Evolutionary conservation across 805 yeast genomes (phyloP), one percentile per base, ranked within the genome.

Genomic region (Yamadazyma insecticola): DNA sequence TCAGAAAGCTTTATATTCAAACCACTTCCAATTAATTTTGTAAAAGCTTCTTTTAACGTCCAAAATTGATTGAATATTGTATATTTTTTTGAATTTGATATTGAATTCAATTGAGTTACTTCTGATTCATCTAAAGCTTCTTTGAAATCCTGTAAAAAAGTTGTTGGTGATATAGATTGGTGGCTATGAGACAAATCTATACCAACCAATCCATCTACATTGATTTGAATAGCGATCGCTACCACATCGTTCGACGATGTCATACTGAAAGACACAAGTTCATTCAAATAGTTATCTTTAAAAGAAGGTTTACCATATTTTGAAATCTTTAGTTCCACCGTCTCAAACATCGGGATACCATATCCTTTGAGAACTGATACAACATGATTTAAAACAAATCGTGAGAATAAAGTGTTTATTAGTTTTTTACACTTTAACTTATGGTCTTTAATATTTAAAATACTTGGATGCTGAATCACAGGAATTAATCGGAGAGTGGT

Each of bases 1-100:
- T 33, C 33, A 3, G 41, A 13, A 13, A 55, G 32, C 17, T 55
- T 55, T 10, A 55, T 39, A 28, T 55, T 50, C 22, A 55, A 37
- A 2, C 95, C 94, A 12, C 67, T 54, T 0, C 94, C 95, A 2
- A 70, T 44, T 22, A 67, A 72, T 45, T 85, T 85, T 5, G 84
- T 70, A 46, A 75, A 81, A 13, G 86, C 76, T 50, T 85, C 95
- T 48, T 85, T 85, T 32, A 85, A 51, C 0, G 95, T 82, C 95
- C 95, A 85, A 21, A 70, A 64, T 23, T 74, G 75, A 13, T 81
- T 72, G 43, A 81, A 71, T 2, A 60, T 40, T 6, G 47, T 39
- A 29, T 57, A 55, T 31, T 57, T 47, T 0, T 33, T 32, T 2
- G 28, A 13, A n/a, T 45, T 40, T 2, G 45, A 33, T 2, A 42